Evolutionary conservation across 2,329 filamentous ascomycete genomes (phyloP), one percentile per base, ranked within the genome.

Genomic region (Fusarium sambucinum): DNA sequence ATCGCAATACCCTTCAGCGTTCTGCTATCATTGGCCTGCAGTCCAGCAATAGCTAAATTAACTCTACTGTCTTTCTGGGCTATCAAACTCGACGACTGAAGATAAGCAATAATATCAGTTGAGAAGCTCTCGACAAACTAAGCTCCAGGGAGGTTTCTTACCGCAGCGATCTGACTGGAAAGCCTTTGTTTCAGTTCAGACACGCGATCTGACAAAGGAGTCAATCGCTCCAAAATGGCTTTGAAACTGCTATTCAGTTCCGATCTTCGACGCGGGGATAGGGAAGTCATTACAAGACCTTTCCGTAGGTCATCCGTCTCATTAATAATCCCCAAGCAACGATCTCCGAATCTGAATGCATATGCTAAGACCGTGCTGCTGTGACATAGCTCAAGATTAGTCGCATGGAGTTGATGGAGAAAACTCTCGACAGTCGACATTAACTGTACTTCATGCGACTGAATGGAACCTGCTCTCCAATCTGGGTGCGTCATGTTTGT

Each of bases 1-100:
- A 45, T 30, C 2, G 42, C 42, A 8, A 45, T 45, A 5, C 42
- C 42, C 8, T 45, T 45, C 0, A 45, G 42, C 2, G 42, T 45
- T 30, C 42, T 45, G n/a, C 42, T 45, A 2, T 45, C 42, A 21
- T 45, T 30, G 27, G 42, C 42, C 1, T 45, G 42, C 19, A 45
- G 13, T 10, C 8, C 42, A 3, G 27, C 42, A 7, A 45, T 45
- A 2, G 42, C 42, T 30, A 45, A 8, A 30, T 45, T 45, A n/a
- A 45, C 42, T 11, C 42, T 45, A 5, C 25, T 45, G 13, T 45
- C 42, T 7, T 30, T 45, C n/a, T 45, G 42, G 8, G 42, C 42
- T 29, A 45, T 45, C 7, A 45, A 30, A 7, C 27, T 45, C 5
- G 42, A 45, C 10, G 42, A 45, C 42, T 45, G 5, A 5, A 21